Evolutionary conservation across 768 basidiomycete species (phyloP).

Genomic region (Pseudohyphozyma bogoriensis): DNA sequence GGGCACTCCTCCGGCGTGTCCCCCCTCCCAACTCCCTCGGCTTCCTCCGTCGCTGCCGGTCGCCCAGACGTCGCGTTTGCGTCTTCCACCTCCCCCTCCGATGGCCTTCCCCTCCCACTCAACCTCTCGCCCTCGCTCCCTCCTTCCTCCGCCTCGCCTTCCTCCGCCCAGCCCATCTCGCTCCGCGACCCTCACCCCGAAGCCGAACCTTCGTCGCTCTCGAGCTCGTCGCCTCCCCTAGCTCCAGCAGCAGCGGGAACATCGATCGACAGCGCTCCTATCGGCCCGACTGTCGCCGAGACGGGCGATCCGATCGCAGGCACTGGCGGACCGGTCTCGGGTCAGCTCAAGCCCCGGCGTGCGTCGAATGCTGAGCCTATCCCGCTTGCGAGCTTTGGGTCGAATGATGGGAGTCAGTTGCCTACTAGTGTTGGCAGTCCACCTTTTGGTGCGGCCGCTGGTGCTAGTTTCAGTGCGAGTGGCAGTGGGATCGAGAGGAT

Average conservation of each 20-base stretch:
- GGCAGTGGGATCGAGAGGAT: not conserved
- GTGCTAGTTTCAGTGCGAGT: constrained; percentile 20
- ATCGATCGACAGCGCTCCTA: constrained; percentile 14
- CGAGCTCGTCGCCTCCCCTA: not conserved
- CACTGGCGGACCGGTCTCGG: constrained; percentile 32
- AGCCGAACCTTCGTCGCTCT: not conserved
- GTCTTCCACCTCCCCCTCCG: not conserved
- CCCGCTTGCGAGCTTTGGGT: not conserved
- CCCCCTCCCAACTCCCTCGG: not conserved
- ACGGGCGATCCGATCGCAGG: constrained; percentile 33
- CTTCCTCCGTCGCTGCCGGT: not conserved
- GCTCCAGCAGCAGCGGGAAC: not conserved
- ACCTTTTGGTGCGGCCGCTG: constrained; percentile 34
- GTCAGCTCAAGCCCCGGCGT: constrained; percentile 23
- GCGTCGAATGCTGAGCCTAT: not conserved
- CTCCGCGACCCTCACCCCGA: not conserved
- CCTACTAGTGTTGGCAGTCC: constrained; percentile 22
- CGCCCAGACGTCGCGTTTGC: not conserved
- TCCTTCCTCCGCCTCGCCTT: not conserved
- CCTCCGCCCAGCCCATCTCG: not conserved
- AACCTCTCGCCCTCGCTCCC: constrained; percentile 1
- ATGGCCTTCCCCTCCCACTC: not conserved
- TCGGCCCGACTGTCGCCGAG: constrained; percentile 37
- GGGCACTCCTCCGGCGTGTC: not conserved
- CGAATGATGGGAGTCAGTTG: not conserved